A percentile compares a stretch with the other conserved stretches of the same genome.
phyloP scores from a whole-genome alignment of 805 yeast genomes.

The Spathaspora gorwiae region DNA sequence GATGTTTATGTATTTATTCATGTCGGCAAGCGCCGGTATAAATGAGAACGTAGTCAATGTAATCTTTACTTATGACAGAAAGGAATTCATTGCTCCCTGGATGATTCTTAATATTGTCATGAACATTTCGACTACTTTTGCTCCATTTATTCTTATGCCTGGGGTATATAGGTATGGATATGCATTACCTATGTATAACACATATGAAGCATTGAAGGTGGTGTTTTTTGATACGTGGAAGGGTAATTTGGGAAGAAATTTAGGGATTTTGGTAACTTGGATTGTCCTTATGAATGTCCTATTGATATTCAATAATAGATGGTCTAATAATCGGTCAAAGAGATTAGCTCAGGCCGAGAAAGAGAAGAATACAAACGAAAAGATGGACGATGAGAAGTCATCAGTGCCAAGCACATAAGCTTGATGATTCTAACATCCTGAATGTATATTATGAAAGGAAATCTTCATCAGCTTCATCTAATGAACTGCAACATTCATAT shows the following conservation, averaged over 20 bases:
- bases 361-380: neutral
- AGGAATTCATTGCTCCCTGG: slow-evolving; percentile 23
- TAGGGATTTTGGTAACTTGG: slow-evolving; percentile 28
- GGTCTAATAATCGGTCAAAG: slow-evolving; percentile 8
- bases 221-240: slow-evolving; percentile 32
- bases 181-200: slow-evolving; percentile 32
- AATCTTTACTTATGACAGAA: slow-evolving; percentile 15
- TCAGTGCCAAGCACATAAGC: no score
- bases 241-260: slow-evolving; percentile 26
- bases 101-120: slow-evolving; percentile 25
- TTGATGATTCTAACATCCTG: no score
- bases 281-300: slow-evolving; percentile 16
- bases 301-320: slow-evolving; percentile 7
- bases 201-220: slow-evolving; percentile 27
- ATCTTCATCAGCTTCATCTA: no score
- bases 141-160: slow-evolving; percentile 30
- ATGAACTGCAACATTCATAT: no score
- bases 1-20: slow-evolving; percentile 26
- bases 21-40: slow-evolving; percentile 23
- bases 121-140: slow-evolving; percentile 28
- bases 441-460: no score
- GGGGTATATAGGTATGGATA: slow-evolving; percentile 31
- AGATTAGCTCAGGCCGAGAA: slow-evolving; percentile 4
- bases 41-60: slow-evolving; percentile 23
- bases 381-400: no score